Evolutionary conservation across 148 eudicot genomes (phyloP), one percentile per base, ranked within the genome.

Genomic region (Fagopyrum homotropicum): DNA sequence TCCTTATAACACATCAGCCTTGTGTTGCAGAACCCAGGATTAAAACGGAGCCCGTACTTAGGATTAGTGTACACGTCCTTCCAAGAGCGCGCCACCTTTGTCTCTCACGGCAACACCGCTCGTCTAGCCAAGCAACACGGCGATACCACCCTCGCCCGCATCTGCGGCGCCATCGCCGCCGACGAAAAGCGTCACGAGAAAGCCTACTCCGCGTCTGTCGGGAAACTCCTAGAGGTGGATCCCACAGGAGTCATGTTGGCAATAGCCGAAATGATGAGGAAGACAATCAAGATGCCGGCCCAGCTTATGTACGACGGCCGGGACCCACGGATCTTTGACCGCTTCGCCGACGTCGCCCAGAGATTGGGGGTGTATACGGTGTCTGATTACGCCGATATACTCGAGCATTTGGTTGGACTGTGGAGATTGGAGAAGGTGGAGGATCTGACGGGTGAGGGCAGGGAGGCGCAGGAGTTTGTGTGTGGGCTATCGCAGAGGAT

Each of bases 101-200:
- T 82, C 11, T 82, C 82, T 3, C 85, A 79, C 60, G 80, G 80
- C 26, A 82, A 82, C 78, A 82, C 80, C 26, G 82, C 85, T 15
- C 59, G 85, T 30, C 80, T 79, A 0, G 82, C 85, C 76, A 69
- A 49, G 30, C 50, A 77, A 30, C 40, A 51, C 55, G 85, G 82
- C 4, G 85, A 79, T 56, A 46, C 78, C 1, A 66, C 55, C 70
- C 80, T 82, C 4, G 82, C 82, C 26, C 77, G 72, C 29, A 80
- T 79, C 66, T 82, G 82, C 17, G 85, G 85, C 7, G 47, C 76
- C 17, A 82, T 82, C 10, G 80, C 80, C 4, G 63, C 80, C 0
- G 82, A 82, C 69, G 85, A 82, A 71, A 82, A 77, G 77, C 82
- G 85, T 4, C 85, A 82, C 59, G 85, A 83, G 74, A 64, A 52